These are phyloP conservation scores for Aspergillus sp. DNA, from an alignment of 2,329 filamentous ascomycete genomes.

Conservation along the genomic window DNA sequence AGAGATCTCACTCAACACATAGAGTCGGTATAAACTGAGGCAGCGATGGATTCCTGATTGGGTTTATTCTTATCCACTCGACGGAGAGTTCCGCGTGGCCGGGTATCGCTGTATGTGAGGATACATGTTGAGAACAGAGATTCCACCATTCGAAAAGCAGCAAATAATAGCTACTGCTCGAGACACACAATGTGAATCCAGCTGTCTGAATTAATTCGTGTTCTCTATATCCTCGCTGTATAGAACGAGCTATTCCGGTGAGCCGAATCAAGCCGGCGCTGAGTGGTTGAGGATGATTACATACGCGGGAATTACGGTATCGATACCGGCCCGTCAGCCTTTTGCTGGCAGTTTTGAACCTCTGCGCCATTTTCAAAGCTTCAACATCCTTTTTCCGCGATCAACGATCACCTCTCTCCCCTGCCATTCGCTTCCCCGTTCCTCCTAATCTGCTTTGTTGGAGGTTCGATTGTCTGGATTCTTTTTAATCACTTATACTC, in stretches of 20 bases:
- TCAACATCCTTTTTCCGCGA: slow-evolving; percentile 27
- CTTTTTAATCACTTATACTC: slow-evolving; percentile 23
- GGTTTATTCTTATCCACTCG: slow-evolving; percentile 14
- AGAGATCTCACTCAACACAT: not conserved
- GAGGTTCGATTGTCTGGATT: slow-evolving; percentile 32
- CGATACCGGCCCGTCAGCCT: slow-evolving; percentile 23
- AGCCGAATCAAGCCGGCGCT: slow-evolving; percentile 20
- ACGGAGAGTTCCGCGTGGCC: slow-evolving; percentile 8
- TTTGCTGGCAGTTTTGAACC: slow-evolving; percentile 20
- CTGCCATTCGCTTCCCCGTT: slow-evolving; percentile 23
- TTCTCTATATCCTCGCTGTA: not conserved
- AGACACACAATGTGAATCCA: not conserved
- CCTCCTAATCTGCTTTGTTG: slow-evolving; percentile 23
- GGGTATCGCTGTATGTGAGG: not conserved
- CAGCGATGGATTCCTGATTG: not conserved
- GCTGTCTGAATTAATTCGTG: slow-evolving; percentile 18
- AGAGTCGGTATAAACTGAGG: not conserved
- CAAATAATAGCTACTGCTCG: not conserved
- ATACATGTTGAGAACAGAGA: not conserved
- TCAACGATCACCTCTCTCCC: slow-evolving; percentile 13
- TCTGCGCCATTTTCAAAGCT: slow-evolving; percentile 18
- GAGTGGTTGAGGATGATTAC: slow-evolving; percentile 19
- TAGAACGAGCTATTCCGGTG: slow-evolving; percentile 5
- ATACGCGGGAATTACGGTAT: slow-evolving; percentile 22
- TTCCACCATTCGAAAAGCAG: not conserved